These are phyloP conservation scores for Barbatosphaeria neglecta DNA, from an alignment of 495 filamentous ascomycete genomes.

Conservation along the genomic window DNA sequence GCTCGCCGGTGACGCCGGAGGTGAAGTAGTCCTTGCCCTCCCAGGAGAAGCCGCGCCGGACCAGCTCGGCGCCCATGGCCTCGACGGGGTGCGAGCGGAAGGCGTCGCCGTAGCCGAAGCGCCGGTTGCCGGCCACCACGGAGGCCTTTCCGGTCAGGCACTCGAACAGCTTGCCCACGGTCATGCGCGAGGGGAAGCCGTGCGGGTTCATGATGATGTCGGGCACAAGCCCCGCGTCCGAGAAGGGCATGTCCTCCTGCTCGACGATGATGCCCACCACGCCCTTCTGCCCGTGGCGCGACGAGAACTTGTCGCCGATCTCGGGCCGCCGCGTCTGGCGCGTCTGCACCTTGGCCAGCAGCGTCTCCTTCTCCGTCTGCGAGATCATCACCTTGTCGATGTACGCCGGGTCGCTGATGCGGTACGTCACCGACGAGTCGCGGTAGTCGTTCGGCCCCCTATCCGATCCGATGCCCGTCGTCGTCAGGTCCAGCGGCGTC, in stretches of 20 bases:
- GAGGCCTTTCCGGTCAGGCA: conserved; percentile 90
- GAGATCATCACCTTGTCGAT: conserved; percentile 93
- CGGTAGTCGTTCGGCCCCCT: conserved; percentile 49
- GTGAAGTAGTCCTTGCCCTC: conserved; percentile 95
- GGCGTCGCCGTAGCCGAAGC: conserved; percentile 76
- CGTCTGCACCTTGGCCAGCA: conserved; percentile 81
- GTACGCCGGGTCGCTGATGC: conserved; percentile 70
- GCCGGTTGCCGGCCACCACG: conserved; percentile 64
- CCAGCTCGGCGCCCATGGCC: conserved; percentile 73
- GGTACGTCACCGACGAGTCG: conserved; percentile 66
- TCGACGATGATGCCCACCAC: conserved; percentile 92
- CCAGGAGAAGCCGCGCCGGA: conserved; percentile 86
- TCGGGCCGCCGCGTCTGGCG: conserved; percentile 89
- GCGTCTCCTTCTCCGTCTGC: conserved; percentile 66
- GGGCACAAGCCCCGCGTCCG: conserved; percentile 75
- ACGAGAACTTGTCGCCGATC: conserved; percentile 96
- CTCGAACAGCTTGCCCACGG: conserved; percentile 95
- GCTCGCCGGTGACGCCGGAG: conserved; percentile 87
- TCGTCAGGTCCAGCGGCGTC: conserved; percentile 58
- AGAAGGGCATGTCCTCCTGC: conserved; percentile 95
- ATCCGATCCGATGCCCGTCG: conserved; percentile 52
- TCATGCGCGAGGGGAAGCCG: conserved; percentile 99
- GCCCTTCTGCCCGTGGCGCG: conserved; percentile 97
- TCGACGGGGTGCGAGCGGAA: conserved; percentile 89
- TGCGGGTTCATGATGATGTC: conserved; percentile 99